These are phyloP conservation scores for Lasiodiplodia citricola DNA, from an alignment of 2,329 filamentous ascomycete species.

Conservation along the genomic window DNA sequence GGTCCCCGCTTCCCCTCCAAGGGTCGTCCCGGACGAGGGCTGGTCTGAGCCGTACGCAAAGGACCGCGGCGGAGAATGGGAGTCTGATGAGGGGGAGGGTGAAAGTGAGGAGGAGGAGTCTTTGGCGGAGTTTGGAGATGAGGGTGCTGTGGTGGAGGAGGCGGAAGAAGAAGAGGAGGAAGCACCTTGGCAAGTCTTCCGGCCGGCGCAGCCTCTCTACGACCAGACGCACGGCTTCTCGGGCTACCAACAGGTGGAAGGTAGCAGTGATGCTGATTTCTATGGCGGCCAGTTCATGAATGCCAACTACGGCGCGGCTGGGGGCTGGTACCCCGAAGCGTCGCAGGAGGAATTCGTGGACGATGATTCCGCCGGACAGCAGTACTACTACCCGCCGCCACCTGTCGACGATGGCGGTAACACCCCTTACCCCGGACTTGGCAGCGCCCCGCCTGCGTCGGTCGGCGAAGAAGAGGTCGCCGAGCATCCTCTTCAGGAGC, in stretches of 20 bases:
- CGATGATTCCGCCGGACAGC: background rate
- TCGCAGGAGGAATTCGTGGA: background rate
- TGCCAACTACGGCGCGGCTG: background rate
- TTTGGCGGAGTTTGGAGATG: background rate
- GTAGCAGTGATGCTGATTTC: background rate
- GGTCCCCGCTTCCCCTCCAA: background rate
- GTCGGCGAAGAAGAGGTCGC: background rate
- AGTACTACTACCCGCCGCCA: background rate
- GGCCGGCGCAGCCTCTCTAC: background rate
- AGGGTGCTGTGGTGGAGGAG: background rate
- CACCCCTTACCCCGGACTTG: background rate
- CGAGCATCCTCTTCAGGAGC: background rate
- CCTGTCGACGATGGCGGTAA: background rate
- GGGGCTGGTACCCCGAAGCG: background rate
- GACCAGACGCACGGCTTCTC: background rate
- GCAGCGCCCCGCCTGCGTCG: background rate
- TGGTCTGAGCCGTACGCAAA: background rate
- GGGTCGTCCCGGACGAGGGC: background rate
- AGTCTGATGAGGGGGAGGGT: background rate
- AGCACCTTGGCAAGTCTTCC: background rate
- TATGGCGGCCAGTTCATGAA: background rate
- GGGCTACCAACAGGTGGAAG: background rate
- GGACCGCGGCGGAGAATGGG: background rate
- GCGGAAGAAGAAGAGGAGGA: background rate
- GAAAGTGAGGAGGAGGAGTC: background rate